Base-by-base conservation (phyloP, 1,284 basidiomycete genomes). In the Ganoderma boninense region DNA sequence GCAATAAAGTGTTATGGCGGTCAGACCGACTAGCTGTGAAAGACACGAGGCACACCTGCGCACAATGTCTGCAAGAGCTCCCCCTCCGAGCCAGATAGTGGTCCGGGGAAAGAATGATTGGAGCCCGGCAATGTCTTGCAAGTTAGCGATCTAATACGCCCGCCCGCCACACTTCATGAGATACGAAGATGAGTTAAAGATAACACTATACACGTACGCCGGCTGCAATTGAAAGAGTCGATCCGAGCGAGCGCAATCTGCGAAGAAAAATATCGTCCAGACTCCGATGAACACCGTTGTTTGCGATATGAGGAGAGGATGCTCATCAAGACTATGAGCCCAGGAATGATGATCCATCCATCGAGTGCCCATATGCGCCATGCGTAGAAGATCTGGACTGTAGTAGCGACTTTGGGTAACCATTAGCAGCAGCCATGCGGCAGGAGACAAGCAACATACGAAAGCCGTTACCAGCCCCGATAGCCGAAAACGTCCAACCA, bases 331-430 rank as follows among this genome's bases (percentile, higher is more conserved):
- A 54, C 26, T n/a, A 76, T 71, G 7, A 69, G 14, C 1, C 23
- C 68, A 0, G 71, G 57, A 26, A 76, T 20, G 29, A 71, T 32
- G 5, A 32, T 40, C 62, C 72, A 76, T n/a, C 61, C 70, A 35
- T 59, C 40, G 32, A 76, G 67, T 8, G 71, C 66, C 64, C 68
- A 75, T 4, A 76, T 73, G 7, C 75, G 65, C 75, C 75, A 74
- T 23, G 67, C 69, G 61, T 71, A 75, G 65, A 70, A 72, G 7
- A 71, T 43, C 42, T 76, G 74, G 0, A 76, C 73, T 2, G 67
- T 72, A 18, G 62, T 67, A 4, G 75, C 70, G 23, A 74, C 69
- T 38, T 71, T 40, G 23, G 2, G 20, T 11, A 29, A n/a, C 18
- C 0, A 6, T 16, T 16, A 26, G 5, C 11, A 42, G 46, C 52